These are phyloP conservation scores for Fomitopsis palustris DNA, from an alignment of 1,284 basidiomycete species.

Conservation along the genomic window DNA sequence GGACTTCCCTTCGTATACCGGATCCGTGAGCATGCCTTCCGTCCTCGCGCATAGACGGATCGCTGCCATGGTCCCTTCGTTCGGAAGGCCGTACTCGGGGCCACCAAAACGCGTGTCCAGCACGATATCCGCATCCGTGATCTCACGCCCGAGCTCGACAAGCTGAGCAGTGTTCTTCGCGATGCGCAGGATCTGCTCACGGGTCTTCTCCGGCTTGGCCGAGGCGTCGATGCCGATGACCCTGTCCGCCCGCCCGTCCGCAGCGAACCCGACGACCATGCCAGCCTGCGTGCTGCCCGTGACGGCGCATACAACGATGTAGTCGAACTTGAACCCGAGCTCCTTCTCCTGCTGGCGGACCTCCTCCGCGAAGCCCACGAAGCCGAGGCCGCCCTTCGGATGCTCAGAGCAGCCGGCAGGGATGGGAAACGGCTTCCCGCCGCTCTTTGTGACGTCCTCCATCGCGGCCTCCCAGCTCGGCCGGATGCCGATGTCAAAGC, in stretches of 20 bases:
- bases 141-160: neutral
- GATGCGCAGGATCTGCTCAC: neutral
- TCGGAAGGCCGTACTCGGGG: neutral
- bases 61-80: neutral
- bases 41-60: neutral
- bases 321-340: neutral
- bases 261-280: neutral
- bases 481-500: neutral
- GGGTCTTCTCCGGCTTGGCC: neutral
- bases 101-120: neutral
- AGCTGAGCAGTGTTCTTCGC: neutral
- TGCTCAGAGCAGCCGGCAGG: neutral
- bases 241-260: neutral
- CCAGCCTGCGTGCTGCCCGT: neutral
- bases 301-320: neutral
- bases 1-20: neutral
- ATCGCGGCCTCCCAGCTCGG: neutral
- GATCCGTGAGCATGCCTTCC: neutral
- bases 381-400: neutral
- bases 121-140: neutral
- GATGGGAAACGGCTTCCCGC: neutral
- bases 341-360: neutral
- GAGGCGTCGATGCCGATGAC: neutral
- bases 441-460: neutral
- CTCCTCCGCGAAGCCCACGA: neutral